These are phyloP conservation scores for Leucocoprinus sp. DNA, from an alignment of 768 basidiomycete species.

Conservation along the genomic window DNA sequence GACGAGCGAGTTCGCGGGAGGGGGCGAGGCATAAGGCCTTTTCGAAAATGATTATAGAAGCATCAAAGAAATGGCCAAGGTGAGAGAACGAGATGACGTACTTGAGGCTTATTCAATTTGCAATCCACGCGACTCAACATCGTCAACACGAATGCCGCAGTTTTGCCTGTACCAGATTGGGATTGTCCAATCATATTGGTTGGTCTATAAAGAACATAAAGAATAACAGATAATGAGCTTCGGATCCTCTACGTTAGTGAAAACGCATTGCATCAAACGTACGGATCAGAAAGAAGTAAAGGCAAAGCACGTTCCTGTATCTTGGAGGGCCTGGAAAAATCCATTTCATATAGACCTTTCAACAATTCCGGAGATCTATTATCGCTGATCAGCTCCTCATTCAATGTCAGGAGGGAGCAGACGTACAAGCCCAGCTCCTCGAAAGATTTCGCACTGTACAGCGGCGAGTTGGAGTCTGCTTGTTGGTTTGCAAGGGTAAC, in stretches of 20 bases:
- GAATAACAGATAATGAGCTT: too few relatives aligned
- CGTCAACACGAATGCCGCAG: constrained; percentile 94
- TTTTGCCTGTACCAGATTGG: constrained; percentile 98
- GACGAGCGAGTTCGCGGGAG: constrained; percentile 92
- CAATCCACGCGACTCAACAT: constrained; percentile 96
- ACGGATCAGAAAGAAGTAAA: constrained; percentile 86
- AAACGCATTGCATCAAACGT: background rate
- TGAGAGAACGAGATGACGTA: constrained; percentile 19
- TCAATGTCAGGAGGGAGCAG: background rate
- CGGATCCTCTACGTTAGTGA: too few relatives aligned
- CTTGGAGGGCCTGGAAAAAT: constrained; percentile 96
- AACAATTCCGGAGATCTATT: constrained; percentile 75
- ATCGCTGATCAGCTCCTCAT: background rate
- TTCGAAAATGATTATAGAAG: background rate
- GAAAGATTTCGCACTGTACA: constrained; percentile 89
- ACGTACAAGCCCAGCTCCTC: constrained; percentile 92
- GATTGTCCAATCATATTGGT: constrained; percentile 99
- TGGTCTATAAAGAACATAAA: too few relatives aligned
- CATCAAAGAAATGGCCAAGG: background rate
- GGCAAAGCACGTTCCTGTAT: constrained; percentile 97
- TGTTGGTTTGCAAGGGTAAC: constrained; percentile 97
- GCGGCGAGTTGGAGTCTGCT: constrained; percentile 89
- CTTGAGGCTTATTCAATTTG: constrained; percentile 75
- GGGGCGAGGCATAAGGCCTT: constrained; percentile 97
- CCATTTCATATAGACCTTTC: constrained; percentile 91